phyloP scores from a whole-genome alignment of 805 yeast species.

The Cyberlindnera lachancei region DNA sequence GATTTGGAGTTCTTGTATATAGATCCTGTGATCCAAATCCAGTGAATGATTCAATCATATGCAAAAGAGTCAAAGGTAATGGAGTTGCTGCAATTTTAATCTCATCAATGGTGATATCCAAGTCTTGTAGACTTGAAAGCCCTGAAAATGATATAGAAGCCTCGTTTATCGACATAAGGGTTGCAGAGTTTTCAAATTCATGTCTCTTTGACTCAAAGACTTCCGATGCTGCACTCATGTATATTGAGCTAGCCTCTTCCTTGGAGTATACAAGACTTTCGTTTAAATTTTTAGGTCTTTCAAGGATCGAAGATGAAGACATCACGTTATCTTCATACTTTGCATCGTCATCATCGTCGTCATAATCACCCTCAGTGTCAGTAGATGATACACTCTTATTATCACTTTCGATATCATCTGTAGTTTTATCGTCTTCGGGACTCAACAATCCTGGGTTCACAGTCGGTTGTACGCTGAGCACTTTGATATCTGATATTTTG shows the following conservation, averaged over 20 bases:
- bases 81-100: slow-evolving; percentile 36
- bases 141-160: slow-evolving; percentile 43
- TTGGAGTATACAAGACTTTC: slow-evolving; percentile 61
- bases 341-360: slow-evolving; percentile 15
- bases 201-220: slow-evolving; percentile 25
- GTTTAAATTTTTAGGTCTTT: slow-evolving; percentile 25
- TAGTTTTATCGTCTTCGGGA: slow-evolving; percentile 2
- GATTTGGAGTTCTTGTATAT: slow-evolving; percentile 6
- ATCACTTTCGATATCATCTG: slow-evolving; percentile 3
- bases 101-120: slow-evolving; percentile 29
- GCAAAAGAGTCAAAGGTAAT: slow-evolving; percentile 17
- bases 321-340: slow-evolving; percentile 21
- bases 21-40: slow-evolving; percentile 7
- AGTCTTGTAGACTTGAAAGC: slow-evolving; percentile 23
- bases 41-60: slow-evolving; percentile 21
- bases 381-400: not conserved
- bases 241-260: slow-evolving; percentile 62
- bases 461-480: slow-evolving; percentile 35
- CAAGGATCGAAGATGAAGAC: slow-evolving; percentile 24
- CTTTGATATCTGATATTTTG: slow-evolving; percentile 30
- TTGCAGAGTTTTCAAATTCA: slow-evolving; percentile 8
- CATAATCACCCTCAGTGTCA: slow-evolving; percentile 17
- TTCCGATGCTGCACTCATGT: slow-evolving; percentile 74
- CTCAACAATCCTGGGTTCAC: slow-evolving; percentile 18
- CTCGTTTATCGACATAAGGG: slow-evolving; percentile 24